Percentiles rank a stretch among this genome's conserved stretches.
Evolutionary conservation across 306 rosid species (phyloP).

Genomic region (Prosopis cineraria): DNA sequence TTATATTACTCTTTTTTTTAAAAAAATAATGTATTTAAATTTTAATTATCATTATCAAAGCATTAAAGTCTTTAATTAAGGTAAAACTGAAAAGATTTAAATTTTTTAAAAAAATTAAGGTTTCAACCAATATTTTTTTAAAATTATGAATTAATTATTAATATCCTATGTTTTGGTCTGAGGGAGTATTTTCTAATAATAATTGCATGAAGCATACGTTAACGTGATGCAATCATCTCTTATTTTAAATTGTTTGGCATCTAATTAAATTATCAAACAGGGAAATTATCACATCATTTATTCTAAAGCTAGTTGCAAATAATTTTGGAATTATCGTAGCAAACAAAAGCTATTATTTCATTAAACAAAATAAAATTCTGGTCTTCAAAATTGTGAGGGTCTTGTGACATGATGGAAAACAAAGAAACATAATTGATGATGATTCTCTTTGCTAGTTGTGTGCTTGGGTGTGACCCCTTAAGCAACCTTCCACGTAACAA

Average conservation of each 20-base stretch:
- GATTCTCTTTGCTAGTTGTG: background rate
- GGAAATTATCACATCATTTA: background rate
- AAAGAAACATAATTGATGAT: slow-evolving; percentile 26
- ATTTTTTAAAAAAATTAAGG: too few species aligned
- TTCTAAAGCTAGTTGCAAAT: background rate
- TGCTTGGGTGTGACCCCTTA: slow-evolving; percentile 27
- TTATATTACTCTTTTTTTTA: too few species aligned
- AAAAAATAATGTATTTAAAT: too few species aligned
- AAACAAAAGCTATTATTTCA: background rate
- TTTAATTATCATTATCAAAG: too few species aligned
- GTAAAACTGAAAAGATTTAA: too few species aligned
- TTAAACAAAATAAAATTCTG: background rate
- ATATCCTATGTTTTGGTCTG: too few species aligned
- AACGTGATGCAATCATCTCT: background rate
- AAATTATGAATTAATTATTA: too few species aligned
- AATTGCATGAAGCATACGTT: background rate
- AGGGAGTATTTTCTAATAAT: background rate
- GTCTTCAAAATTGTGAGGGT: background rate
- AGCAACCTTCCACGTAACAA: background rate
- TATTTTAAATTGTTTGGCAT: background rate
- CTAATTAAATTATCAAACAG: background rate
- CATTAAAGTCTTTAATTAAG: too few species aligned
- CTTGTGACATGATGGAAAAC: slow-evolving; percentile 6
- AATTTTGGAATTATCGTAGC: background rate
- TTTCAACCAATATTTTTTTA: too few species aligned